These are phyloP conservation scores for Takashimella koratensis DNA, from an alignment of 1,284 basidiomycete species.

Conservation along the genomic window DNA sequence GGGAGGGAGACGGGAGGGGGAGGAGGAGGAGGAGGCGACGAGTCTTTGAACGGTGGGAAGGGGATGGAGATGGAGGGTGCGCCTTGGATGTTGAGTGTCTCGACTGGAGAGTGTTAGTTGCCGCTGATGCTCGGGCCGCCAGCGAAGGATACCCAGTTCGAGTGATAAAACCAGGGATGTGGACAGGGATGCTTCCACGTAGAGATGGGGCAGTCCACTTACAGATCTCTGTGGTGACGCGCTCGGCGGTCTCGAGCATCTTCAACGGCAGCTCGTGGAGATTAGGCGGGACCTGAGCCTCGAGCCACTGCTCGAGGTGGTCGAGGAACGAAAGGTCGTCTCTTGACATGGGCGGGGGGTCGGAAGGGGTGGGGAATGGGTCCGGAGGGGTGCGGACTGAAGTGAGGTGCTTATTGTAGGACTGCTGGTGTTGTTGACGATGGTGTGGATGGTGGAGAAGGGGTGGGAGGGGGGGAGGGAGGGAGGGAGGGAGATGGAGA, in stretches of 20 bases:
- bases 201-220: slow-evolving; percentile 10
- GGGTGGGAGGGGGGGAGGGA: neutral
- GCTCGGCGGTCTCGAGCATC: slow-evolving; percentile 45
- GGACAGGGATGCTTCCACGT: neutral
- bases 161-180: neutral
- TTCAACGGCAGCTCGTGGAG: slow-evolving; percentile 42
- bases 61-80: slow-evolving; percentile 45
- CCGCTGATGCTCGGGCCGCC: too few relatives aligned
- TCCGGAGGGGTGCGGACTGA: neutral
- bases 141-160: too few relatives aligned
- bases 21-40: slow-evolving; percentile 32
- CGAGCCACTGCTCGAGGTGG: slow-evolving; percentile 47
- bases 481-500: neutral
- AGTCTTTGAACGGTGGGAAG: slow-evolving; percentile 44
- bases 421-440: neutral
- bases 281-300: slow-evolving; percentile 43
- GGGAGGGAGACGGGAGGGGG: slow-evolving; percentile 17
- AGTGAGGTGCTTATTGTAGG: neutral
- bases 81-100: slow-evolving; percentile 44
- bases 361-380: neutral
- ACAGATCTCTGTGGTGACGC: slow-evolving; percentile 45
- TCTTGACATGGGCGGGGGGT: slow-evolving; percentile 25
- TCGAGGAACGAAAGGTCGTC: slow-evolving; percentile 41
- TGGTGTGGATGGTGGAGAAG: neutral
- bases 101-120: slow-evolving; percentile 24